phyloP scores from a whole-genome alignment of 306 rosid genomes.

The Quillaja saponaria region DNA sequence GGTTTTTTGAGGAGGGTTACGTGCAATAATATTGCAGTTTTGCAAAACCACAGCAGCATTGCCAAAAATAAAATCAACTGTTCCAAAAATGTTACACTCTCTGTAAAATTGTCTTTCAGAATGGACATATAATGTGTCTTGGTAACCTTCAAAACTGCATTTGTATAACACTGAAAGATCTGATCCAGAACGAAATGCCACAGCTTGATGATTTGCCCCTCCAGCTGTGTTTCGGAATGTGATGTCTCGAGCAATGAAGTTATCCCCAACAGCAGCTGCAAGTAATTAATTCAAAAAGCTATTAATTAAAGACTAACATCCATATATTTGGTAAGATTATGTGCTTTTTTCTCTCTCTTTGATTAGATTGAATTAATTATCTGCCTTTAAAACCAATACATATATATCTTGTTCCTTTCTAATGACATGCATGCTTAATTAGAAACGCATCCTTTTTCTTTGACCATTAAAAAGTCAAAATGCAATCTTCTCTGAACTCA shows the following conservation, averaged over 20 bases:
- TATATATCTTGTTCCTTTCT: too few relatives aligned
- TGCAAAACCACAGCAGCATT: slow-evolving; percentile 73
- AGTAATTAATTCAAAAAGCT: too few relatives aligned
- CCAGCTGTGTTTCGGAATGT: slow-evolving; percentile 82
- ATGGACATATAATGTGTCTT: slow-evolving; percentile 76
- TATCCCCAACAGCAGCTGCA: slow-evolving; percentile 41
- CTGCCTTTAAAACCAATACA: too few relatives aligned
- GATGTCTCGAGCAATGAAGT: slow-evolving; percentile 64
- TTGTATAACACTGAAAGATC: slow-evolving; percentile 68
- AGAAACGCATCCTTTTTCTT: too few relatives aligned
- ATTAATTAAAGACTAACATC: too few relatives aligned
- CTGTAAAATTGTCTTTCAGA: slow-evolving; percentile 72
- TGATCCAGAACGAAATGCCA: slow-evolving; percentile 78
- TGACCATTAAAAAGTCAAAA: too few relatives aligned
- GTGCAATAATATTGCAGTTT: slow-evolving; percentile 58
- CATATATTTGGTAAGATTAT: too few relatives aligned
- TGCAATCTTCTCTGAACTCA: too few relatives aligned
- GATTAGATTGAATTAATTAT: too few relatives aligned
- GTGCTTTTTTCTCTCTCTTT: too few relatives aligned
- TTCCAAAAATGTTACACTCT: slow-evolving; percentile 73
- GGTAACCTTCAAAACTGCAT: slow-evolving; percentile 76
- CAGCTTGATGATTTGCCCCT: slow-evolving; percentile 66
- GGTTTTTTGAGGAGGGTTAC: slow-evolving; percentile 59
- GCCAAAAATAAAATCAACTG: slow-evolving; percentile 78
- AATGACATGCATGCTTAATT: too few relatives aligned